Conservation (phyloP, 345 rosid species). For the Citrus medica region DNA sequence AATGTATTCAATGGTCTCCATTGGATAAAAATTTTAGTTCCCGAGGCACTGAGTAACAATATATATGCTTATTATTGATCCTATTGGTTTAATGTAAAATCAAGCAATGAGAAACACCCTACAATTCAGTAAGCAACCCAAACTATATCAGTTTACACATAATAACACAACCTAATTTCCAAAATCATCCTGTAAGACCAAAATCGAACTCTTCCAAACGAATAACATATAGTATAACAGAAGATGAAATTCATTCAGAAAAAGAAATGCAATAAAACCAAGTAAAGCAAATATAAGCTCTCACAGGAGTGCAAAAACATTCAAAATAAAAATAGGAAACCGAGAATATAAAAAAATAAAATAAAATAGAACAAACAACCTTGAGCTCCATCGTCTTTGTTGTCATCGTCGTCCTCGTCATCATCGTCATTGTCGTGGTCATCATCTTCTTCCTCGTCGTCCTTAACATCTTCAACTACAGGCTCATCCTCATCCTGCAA, state of each 20-base stretch:
- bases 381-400: neutral
- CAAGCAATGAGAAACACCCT: neutral
- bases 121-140: neutral
- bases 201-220: neutral
- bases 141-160: neutral
- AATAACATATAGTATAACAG: neutral
- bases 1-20: neutral
- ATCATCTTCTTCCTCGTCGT: neutral
- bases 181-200: neutral
- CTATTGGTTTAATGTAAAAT: neutral
- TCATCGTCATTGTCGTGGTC: neutral
- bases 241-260: neutral
- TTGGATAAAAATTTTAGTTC: neutral
- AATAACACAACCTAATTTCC: neutral
- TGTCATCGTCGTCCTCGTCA: neutral
- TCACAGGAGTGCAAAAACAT: neutral
- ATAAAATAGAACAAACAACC: neutral
- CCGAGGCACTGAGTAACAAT: neutral
- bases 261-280: no score
- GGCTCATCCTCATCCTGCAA: slow-evolving; percentile 2
- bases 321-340: neutral
- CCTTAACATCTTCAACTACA: slow-evolving; percentile 1
- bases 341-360: no score
- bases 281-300: neutral
- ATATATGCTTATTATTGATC: neutral